phyloP scores from a whole-genome alignment of 108 stramenopile species.

The Mayamaea pseudoterrestris region DNA sequence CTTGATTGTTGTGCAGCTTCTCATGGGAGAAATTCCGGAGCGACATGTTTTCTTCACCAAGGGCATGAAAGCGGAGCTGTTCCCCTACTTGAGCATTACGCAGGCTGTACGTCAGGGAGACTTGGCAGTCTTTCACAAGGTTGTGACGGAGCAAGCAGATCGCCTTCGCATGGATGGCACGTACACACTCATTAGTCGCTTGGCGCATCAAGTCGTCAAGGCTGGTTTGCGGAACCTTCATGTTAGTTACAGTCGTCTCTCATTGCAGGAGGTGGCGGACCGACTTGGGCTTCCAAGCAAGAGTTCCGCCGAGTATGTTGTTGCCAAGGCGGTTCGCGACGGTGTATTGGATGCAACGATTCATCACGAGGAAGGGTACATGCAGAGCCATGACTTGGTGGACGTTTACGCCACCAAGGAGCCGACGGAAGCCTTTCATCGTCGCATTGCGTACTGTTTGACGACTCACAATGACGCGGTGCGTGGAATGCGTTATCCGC shows the following conservation, averaged over 20 bases:
- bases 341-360: conserved; percentile 98
- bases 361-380: conserved; percentile 86
- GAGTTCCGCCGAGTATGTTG: conserved; percentile 89
- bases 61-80: conserved; percentile 64
- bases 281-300: conserved; percentile 78
- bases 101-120: conserved; percentile 94
- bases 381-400: conserved; percentile 84
- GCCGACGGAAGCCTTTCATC: conserved; percentile 95
- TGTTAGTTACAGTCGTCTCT: conserved; percentile 78
- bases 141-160: conserved; percentile 50
- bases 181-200: conserved; percentile 84
- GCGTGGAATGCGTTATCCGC: conserved; percentile 92
- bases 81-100: conserved; percentile 87
- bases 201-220: conserved; percentile 96
- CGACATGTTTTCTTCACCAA: conserved; percentile 75
- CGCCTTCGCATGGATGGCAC: conserved; percentile 78
- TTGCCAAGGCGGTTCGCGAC: conserved; percentile 96
- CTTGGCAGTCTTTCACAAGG: conserved; percentile 72
- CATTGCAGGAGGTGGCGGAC: conserved; percentile 85
- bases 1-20: conserved; percentile 82
- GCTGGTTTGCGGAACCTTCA: conserved; percentile 93
- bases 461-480: conserved; percentile 98
- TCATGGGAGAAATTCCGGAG: conserved; percentile 97
- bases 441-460: conserved; percentile 95
- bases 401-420: conserved; percentile 96